A percentile compares a stretch with the other conserved stretches of the same genome.
Conservation (phyloP, 176 grass and related monocot species). For the Bromus sterilis region DNA sequence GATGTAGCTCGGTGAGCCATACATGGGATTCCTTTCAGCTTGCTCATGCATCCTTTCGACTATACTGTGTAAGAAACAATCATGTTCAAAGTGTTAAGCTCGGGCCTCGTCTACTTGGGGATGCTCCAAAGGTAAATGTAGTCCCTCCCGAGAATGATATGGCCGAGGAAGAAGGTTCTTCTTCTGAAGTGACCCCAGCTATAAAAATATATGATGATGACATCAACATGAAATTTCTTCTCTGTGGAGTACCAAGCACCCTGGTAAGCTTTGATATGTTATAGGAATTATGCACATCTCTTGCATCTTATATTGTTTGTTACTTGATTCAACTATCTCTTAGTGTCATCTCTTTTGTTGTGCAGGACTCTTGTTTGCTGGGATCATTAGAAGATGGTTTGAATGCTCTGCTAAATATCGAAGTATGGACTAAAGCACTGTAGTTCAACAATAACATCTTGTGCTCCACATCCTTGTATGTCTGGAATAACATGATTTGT, state of each 20-base stretch:
- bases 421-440: slow-evolving; percentile 40
- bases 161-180: slow-evolving; percentile 50
- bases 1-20: slow-evolving; percentile 86
- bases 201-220: slow-evolving; percentile 86
- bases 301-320: slow-evolving; percentile 19
- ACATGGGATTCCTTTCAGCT: slow-evolving; percentile 99
- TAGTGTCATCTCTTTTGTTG: slow-evolving; percentile 9
- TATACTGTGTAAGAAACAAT: slow-evolving; percentile 84
- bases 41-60: slow-evolving; percentile 85
- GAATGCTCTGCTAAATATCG: slow-evolving; percentile 91
- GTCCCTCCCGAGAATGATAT: slow-evolving; percentile 41
- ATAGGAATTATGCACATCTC: background rate
- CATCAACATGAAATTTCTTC: slow-evolving; percentile 76
- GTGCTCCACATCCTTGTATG: background rate
- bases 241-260: slow-evolving; percentile 74
- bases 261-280: slow-evolving; percentile 45
- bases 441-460: background rate
- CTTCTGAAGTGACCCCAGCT: slow-evolving; percentile 53
- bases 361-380: slow-evolving; percentile 73
- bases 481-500: slow-evolving; percentile 4
- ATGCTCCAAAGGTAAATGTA: slow-evolving; percentile 90
- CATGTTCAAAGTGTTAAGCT: slow-evolving; percentile 73
- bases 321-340: background rate
- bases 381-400: slow-evolving; percentile 90
- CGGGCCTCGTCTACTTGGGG: slow-evolving; percentile 78